A percentile compares a stretch with the other conserved stretches of the same genome.
phyloP scores from a whole-genome alignment of 2,329 filamentous ascomycete species.

The Exserohilum rostratum region DNA sequence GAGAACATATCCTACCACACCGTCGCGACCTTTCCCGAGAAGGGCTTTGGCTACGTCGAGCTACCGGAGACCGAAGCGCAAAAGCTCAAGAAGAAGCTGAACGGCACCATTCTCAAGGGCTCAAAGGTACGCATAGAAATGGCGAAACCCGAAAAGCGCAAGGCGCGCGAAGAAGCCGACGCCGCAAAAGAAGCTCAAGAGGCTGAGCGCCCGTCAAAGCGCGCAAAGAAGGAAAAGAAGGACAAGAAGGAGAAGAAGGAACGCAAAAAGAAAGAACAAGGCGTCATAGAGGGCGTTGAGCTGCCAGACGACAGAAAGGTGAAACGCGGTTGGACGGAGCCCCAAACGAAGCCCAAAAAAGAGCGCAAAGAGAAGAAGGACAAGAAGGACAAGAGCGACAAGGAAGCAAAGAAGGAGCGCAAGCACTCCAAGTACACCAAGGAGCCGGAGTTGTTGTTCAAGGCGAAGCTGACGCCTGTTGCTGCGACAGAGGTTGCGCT shows the following conservation, averaged over 20 bases:
- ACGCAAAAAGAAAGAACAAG: conserved; percentile 56
- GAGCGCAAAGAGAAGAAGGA: conserved; percentile 57
- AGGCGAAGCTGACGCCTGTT: conserved; percentile 70
- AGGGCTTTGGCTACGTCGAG: conserved; percentile 87
- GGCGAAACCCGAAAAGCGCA: conserved; percentile 69
- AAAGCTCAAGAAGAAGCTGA: conserved; percentile 89
- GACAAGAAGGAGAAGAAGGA: conserved; percentile 51
- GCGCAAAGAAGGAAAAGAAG: conserved; percentile 54
- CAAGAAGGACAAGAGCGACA: conserved; percentile 53
- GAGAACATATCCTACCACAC: conserved; percentile 87
- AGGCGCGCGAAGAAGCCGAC: conserved; percentile 46
- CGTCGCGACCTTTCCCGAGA: conserved; percentile 87
- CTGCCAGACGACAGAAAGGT: conserved; percentile 77
- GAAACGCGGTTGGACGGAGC: conserved; percentile 87
- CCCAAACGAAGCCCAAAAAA: conserved; percentile 54
- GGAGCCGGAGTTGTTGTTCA: conserved; percentile 81
- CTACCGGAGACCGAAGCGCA: conserved; percentile 81
- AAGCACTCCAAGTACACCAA: conserved; percentile 80
- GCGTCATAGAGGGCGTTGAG: conserved; percentile 70
- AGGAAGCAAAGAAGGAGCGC: conserved; percentile 63
- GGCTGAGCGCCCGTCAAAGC: conserved; percentile 59
- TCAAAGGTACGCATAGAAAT: conserved; percentile 83
- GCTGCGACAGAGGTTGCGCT: conserved; percentile 43
- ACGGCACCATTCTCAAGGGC: conserved; percentile 84
- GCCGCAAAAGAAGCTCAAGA: conserved; percentile 42